Evolutionary conservation across 2,329 filamentous ascomycete species (phyloP).

Genomic region (Onygenales sp.): DNA sequence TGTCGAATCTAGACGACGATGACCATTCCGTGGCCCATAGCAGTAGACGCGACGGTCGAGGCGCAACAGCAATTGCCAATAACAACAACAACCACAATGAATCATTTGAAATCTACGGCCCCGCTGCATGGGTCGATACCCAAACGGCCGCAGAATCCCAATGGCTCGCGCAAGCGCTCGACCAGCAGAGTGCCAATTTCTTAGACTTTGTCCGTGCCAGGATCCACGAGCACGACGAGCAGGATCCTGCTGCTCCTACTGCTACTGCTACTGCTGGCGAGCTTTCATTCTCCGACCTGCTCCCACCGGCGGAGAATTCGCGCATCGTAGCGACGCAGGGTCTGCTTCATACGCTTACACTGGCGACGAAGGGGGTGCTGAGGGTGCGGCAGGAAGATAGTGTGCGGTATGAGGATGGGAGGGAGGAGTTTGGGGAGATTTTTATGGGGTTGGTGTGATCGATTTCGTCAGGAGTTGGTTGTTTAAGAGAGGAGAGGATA

Average conservation of each 20-base stretch:
- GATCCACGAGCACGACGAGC: constrained; percentile 31
- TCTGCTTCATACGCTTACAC: constrained; percentile 62
- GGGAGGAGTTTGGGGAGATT: constrained; percentile 4
- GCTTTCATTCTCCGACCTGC: constrained; percentile 60
- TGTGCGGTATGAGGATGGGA: not conserved
- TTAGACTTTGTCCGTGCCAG: constrained; percentile 47
- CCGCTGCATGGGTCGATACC: constrained; percentile 38
- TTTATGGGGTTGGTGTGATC: constrained; percentile 1
- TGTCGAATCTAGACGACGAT: constrained; percentile 6
- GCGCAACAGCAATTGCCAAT: not conserved
- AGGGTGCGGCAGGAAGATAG: constrained; percentile 49
- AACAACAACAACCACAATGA: not conserved
- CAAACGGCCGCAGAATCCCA: constrained; percentile 40
- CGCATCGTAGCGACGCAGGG: constrained; percentile 62
- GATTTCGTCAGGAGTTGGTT: not conserved
- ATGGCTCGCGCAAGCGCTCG: constrained; percentile 44
- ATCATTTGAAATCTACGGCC: constrained; percentile 39
- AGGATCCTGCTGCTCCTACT: constrained; percentile 2
- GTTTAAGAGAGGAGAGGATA: no score
- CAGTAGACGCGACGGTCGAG: constrained; percentile 13
- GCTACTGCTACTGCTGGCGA: not conserved
- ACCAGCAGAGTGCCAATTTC: constrained; percentile 54
- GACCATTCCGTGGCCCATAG: constrained; percentile 18
- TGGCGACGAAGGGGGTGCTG: constrained; percentile 58
- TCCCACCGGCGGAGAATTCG: constrained; percentile 47